Base-by-base conservation (phyloP, 305 asterid species). In the Solanum aculeatissimum region DNA sequence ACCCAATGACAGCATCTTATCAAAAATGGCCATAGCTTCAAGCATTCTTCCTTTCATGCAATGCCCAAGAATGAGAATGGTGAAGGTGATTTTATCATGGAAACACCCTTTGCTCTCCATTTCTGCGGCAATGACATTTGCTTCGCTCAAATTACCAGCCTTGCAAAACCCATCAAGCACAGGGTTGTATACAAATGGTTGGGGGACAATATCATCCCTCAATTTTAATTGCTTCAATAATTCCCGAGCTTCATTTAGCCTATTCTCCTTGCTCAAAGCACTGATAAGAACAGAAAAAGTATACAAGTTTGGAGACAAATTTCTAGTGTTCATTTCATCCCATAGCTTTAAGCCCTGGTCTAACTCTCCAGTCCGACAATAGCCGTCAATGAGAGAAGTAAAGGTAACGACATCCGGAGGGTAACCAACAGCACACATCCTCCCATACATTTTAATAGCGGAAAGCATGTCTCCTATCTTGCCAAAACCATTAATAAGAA, bases 31-130 rank as follows among this genome's bases (percentile, higher is more conserved):
- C 83, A 93, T 87, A 42, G 97, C 98, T 85, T 96, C 98, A 85
- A 68, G 70, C 93, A 93, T 92, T 91, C 95, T 93, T 85, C 99
- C 99, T 91, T 95, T 95, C 99, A 95, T 93, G 91, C 98, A 93
- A 79, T 94, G 98, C 83, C 99, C 99, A 42, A 94, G 69, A 87
- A 94, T 93, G 87, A 96, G 92, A 88, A 93, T 96, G 57, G 98
- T 96, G 86, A 91, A 96, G 25, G 99, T 96, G 87, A 91, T 85
- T 88, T 91, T 94, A 91, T 96, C 99, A 87, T 92, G 97, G 57
- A 55, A 54, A 84, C 98, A 93, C 58, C 95, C 93, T 70, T 88
- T 95, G 29, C 88, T 92, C 92, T 93, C 97, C 98, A 96, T 93
- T 89, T 92, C 97, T 45, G 88, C 90, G 70, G 90, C 92, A 74